These are phyloP conservation scores for Nymphaea colorata DNA, from an alignment of 164 flowering plant genomes.

Conservation along the genomic window DNA sequence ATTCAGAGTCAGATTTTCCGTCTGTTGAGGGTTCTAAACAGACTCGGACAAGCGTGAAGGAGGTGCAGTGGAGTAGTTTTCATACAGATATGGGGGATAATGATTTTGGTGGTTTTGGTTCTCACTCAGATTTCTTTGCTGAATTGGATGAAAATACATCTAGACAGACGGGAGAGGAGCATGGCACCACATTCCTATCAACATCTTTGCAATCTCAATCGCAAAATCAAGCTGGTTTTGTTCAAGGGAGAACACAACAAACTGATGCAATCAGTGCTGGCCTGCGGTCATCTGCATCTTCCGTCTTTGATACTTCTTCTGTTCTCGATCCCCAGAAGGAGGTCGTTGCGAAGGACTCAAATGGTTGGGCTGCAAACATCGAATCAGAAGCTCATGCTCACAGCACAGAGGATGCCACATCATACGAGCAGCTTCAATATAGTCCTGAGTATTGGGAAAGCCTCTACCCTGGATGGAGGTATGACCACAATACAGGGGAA, in stretches of 20 bases:
- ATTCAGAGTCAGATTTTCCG: neutral
- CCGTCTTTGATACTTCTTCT: neutral
- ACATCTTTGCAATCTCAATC: neutral
- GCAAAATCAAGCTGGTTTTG: neutral
- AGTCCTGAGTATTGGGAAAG: conserved; percentile 4
- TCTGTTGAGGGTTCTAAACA: neutral
- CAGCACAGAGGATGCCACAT: neutral
- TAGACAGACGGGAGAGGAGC: conserved; percentile 3
- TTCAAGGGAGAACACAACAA: neutral
- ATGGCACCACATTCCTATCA: neutral
- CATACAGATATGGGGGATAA: conserved; percentile 21
- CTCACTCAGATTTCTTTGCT: conserved; percentile 52
- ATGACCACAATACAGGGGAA: conserved; percentile 47
- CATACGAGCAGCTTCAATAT: neutral
- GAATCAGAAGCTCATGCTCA: neutral
- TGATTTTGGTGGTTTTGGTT: conserved; percentile 31
- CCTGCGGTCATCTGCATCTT: neutral
- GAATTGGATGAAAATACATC: conserved; percentile 19
- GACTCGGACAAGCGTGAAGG: conserved; percentile 29
- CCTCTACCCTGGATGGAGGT: conserved; percentile 72
- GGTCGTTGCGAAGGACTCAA: neutral
- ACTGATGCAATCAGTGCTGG: neutral
- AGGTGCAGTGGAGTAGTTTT: conserved; percentile 64
- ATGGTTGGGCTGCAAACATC: neutral
- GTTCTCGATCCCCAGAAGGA: neutral